phyloP scores from a whole-genome alignment of 1,139 yeast species.

The Saccharomyces hybrid region DNA sequence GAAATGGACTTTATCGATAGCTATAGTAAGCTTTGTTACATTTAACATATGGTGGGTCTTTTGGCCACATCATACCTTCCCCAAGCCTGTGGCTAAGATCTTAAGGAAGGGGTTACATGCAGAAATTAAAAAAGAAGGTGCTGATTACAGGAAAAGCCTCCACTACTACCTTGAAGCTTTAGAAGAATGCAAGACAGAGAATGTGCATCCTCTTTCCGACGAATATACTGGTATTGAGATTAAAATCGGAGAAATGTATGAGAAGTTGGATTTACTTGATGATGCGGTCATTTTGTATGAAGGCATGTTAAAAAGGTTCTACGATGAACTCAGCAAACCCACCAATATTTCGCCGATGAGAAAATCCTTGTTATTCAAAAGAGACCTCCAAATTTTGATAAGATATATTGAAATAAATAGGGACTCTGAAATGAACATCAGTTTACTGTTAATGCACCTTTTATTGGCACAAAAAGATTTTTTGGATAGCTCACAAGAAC shows the following conservation, averaged over 20 bases:
- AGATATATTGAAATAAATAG: constrained; percentile 52
- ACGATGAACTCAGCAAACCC: constrained; percentile 41
- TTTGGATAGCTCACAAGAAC: constrained; percentile 28
- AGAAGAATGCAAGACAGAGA: constrained; percentile 38
- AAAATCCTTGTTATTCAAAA: constrained; percentile 55
- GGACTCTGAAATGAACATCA: constrained; percentile 46
- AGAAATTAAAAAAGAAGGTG: constrained; percentile 61
- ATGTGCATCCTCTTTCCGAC: constrained; percentile 53
- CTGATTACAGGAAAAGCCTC: constrained; percentile 55
- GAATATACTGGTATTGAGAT: constrained; percentile 82
- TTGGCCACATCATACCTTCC: constrained; percentile 55
- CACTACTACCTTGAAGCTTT: constrained; percentile 55
- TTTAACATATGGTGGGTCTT: constrained; percentile 43
- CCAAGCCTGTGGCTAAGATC: constrained; percentile 50
- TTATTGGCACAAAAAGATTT: constrained; percentile 57
- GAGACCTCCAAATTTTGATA: constrained; percentile 60
- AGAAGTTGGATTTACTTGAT: constrained; percentile 46
- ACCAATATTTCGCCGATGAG: constrained; percentile 27
- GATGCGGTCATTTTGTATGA: constrained; percentile 61
- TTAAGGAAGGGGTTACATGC: constrained; percentile 77
- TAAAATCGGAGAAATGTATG: constrained; percentile 82
- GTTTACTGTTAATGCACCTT: constrained; percentile 55
- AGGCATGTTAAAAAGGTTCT: constrained; percentile 55
- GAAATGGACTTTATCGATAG: constrained; percentile 1
- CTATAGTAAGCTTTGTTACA: constrained; percentile 19